Conservation (phyloP, 164 flowering plant genomes). For the Vitis riparia region DNA sequence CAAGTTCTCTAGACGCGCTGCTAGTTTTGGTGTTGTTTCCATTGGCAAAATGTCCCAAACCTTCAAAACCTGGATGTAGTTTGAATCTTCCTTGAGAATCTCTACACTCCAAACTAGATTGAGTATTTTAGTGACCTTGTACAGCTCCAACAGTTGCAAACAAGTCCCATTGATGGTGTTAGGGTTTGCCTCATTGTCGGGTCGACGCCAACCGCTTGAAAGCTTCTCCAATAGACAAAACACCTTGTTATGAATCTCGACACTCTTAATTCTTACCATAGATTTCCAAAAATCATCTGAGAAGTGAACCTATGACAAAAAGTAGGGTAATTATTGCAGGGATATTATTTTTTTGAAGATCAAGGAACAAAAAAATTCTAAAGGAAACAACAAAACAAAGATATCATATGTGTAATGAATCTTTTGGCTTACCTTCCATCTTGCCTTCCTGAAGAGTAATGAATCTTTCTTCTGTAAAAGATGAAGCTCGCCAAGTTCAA, state of each 20-base stretch:
- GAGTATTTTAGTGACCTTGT: slow-evolving; percentile 4
- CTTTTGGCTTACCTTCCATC: slow-evolving; percentile 16
- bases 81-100: neutral
- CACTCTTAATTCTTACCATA: neutral
- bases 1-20: neutral
- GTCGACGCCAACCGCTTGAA: slow-evolving; percentile 20
- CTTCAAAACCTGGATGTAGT: slow-evolving; percentile 22
- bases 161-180: slow-evolving; percentile 2
- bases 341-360: too few relatives aligned
- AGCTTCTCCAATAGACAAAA: slow-evolving; percentile 7
- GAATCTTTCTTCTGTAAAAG: neutral
- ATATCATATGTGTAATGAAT: too few relatives aligned
- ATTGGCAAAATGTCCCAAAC: slow-evolving; percentile 18
- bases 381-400: too few relatives aligned
- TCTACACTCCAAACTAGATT: slow-evolving; percentile 18
- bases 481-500: slow-evolving; percentile 15
- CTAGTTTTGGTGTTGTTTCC: slow-evolving; percentile 6
- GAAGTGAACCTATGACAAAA: slow-evolving; percentile 15
- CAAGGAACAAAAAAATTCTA: too few relatives aligned
- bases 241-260: slow-evolving; percentile 1
- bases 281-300: slow-evolving; percentile 15
- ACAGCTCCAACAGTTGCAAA: slow-evolving; percentile 7
- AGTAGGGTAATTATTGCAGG: too few relatives aligned
- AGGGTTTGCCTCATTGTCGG: neutral
- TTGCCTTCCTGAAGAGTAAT: slow-evolving; percentile 1